A percentile compares a stretch with the other conserved stretches of the same genome.
Conservation (phyloP, 2,329 filamentous ascomycete species). For the Cladophialophora carrionii region DNA sequence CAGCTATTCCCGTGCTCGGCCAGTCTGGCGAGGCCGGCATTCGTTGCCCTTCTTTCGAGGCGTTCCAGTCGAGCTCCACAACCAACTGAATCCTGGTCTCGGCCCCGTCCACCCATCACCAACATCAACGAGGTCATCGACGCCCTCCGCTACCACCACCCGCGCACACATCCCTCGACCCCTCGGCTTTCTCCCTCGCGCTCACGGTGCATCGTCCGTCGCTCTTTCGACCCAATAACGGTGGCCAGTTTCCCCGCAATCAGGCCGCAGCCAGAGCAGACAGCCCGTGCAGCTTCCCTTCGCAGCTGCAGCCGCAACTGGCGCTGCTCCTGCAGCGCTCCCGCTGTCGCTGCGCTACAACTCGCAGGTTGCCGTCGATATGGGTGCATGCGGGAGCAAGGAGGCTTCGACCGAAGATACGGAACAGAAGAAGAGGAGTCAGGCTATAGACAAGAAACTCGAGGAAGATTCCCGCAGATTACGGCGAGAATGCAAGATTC, state of each 20-base stretch:
- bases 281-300: conserved; percentile 30
- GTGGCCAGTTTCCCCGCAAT: conserved; percentile 34
- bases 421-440: conserved; percentile 94
- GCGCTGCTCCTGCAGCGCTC: conserved; percentile 36
- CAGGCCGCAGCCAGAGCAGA: conserved; percentile 29
- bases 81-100: conserved; percentile 22
- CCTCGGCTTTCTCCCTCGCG: conserved; percentile 9
- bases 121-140: conserved; percentile 28
- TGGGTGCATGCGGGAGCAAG: conserved; percentile 94
- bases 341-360: conserved; percentile 27
- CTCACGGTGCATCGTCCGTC: conserved; percentile 15
- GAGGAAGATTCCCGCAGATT: conserved; percentile 93
- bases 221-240: conserved; percentile 9
- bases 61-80: conserved; percentile 24
- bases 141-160: conserved; percentile 10
- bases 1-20: conserved; percentile 9
- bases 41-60: conserved; percentile 11
- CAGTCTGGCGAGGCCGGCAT: conserved; percentile 6
- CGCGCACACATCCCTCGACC: conserved; percentile 11
- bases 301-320: conserved; percentile 35
- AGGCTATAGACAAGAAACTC: conserved; percentile 89
- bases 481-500: conserved; percentile 97
- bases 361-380: conserved; percentile 47
- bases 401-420: conserved; percentile 72
- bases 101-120: conserved; percentile 29